Conservation (phyloP, 768 basidiomycete genomes). For the Suillus hirtellus region DNA sequence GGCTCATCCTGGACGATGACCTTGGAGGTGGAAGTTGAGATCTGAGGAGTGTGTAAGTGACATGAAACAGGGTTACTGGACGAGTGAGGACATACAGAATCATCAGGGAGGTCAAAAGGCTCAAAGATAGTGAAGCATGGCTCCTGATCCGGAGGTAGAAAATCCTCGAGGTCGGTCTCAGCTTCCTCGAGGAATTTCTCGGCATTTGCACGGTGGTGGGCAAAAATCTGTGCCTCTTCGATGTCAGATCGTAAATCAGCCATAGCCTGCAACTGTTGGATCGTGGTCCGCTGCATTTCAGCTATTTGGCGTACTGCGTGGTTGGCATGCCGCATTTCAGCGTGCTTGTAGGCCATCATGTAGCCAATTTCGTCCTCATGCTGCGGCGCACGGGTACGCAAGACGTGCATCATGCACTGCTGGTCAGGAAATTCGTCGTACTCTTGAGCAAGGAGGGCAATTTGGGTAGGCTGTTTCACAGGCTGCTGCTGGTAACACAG, state of each 20-base stretch:
- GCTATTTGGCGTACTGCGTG: too few species aligned
- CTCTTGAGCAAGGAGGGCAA: slow-evolving; percentile 4
- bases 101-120: neutral
- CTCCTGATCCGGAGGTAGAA: neutral
- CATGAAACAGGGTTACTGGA: neutral
- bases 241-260: neutral
- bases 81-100: neutral
- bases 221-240: neutral
- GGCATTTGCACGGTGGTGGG: neutral
- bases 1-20: neutral
- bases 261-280: neutral
- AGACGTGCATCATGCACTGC: neutral
- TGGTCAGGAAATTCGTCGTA: neutral
- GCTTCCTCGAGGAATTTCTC: neutral
- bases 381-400: neutral
- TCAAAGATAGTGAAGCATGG: neutral
- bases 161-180: neutral
- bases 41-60: neutral
- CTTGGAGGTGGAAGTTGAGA: neutral
- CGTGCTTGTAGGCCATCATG: neutral
- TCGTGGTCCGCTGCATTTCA: neutral
- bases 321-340: neutral
- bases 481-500: neutral
- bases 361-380: neutral
- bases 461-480: slow-evolving; percentile 3